Base-by-base conservation (phyloP, 139 green algal genomes). In the Chlorella sp. region DNA sequence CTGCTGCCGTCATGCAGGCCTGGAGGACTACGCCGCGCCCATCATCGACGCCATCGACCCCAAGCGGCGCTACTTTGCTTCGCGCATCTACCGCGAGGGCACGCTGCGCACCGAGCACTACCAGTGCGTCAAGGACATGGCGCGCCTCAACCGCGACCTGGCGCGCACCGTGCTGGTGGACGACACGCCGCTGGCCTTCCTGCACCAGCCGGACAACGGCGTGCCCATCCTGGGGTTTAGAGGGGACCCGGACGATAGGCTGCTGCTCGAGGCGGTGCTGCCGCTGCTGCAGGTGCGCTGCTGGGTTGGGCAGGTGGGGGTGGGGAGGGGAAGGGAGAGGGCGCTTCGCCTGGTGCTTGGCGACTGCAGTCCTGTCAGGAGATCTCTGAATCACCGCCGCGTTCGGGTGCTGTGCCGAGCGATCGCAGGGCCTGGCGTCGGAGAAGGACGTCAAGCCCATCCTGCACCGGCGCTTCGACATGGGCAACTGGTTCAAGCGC, bases 41-140 rank as follows among this genome's bases (percentile, higher is more conserved):
- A 96, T 97, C 66, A 73, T 90, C 24, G 80, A 94, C 30, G 85
- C 77, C 1, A 84, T 97, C 30, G 87, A 91, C 80, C 87, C 87
- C 0, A 65, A 33, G 55, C 20, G 55, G 29, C 2, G 2, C 2
- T 69, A 85, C 24, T 87, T 92, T 60, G 62, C 79, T 1, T 50
- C 31, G 29, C 73, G 83, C 69, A 78, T 92, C 63, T 90, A 87
- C 75, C 77, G 87, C 27, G 73, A 84, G 26, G 83, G 74, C 69
- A 87, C 77, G 27, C 75, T 83, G 31, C 74, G 69, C 51, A 86
- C 76, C 1, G 66, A 78, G 26, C 76, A 84, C 49, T 95, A 96
- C 83, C 87, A 91, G 71, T 96, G 91, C 79, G 82, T 97, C 67
- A 97, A 97, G 82, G 91, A 97, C 76, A 83, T 97, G 77, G 78